Evolutionary conservation across 2,329 filamentous ascomycete species (phyloP).

Genomic region (Aspergillus melleus): DNA sequence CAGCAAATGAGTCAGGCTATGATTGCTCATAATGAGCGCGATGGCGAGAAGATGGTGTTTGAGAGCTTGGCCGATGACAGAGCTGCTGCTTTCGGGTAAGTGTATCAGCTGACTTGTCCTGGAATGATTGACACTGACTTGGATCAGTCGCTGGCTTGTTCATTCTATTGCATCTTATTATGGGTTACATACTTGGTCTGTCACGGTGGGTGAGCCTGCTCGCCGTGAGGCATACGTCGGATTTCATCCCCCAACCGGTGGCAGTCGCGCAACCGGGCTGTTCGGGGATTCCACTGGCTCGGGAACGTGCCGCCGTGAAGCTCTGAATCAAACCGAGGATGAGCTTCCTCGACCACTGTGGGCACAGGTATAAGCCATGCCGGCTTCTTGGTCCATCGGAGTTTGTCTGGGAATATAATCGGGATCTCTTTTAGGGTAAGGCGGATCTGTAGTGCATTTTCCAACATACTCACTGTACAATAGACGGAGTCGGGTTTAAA

Average conservation of each 20-base stretch:
- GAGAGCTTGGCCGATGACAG: slow-evolving; percentile 75
- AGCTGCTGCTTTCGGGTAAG: slow-evolving; percentile 78
- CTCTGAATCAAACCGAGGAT: slow-evolving; percentile 34
- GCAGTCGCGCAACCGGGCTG: slow-evolving; percentile 15
- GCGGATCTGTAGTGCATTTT: background rate
- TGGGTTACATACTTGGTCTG: slow-evolving; percentile 78
- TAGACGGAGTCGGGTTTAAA: background rate
- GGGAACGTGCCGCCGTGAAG: slow-evolving; percentile 27
- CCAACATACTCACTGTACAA: background rate
- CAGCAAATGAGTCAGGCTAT: slow-evolving; percentile 45
- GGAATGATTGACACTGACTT: slow-evolving; percentile 14
- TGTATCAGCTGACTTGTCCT: background rate
- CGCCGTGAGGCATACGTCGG: slow-evolving; percentile 82
- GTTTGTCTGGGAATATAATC: background rate
- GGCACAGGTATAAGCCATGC: slow-evolving; percentile 31
- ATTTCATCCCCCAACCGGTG: slow-evolving; percentile 45
- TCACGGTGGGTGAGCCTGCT: slow-evolving; percentile 69
- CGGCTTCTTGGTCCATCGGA: background rate
- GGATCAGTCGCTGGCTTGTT: slow-evolving; percentile 77
- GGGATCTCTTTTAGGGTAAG: background rate
- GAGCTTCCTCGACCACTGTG: slow-evolving; percentile 41
- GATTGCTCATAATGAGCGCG: slow-evolving; percentile 40
- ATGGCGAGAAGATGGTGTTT: slow-evolving; percentile 72
- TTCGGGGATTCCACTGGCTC: slow-evolving; percentile 24
- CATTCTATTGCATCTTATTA: slow-evolving; percentile 93